Evolutionary conservation across 805 yeast species (phyloP), one percentile per base, ranked within the genome.

Genomic region (Suhomyces faveliae): DNA sequence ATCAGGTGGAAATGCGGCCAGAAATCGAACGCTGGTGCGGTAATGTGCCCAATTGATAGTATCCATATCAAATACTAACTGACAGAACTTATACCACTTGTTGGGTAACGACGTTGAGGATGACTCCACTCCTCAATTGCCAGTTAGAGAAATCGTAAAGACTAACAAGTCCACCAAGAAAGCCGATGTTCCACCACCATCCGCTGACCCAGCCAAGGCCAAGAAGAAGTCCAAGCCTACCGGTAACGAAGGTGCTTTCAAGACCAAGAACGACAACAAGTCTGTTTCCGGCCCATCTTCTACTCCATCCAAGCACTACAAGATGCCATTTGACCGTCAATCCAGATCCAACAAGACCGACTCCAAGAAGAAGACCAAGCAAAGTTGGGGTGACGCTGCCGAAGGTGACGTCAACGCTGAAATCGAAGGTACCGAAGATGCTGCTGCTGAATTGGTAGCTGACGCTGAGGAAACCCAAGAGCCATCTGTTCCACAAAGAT

Each of bases 61-160:
- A 27, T 27, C 12, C 15, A 5, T 27, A 15, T 11, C 8, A 13
- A 33, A 13, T 47, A 40, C 50, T 47, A 47, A 47, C 50, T 12
- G 12, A 10, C 42, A 84, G 89, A 87, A 87, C 78, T 87, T 88
- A 70, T 87, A 77, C 73, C 87, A 81, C 73, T 80, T 87, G 72
- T 79, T 87, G 77, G 94, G 87, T 71, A 87, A 88, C 83, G 96
- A 88, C 78, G 88, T 87, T 62, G 91, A 87, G 68, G 95, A 85
- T 73, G 86, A 82, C 62, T 80, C 76, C 64, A 75, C 76, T 47
- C 81, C 80, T 54, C 68, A 70, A 48, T 66, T 75, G 30, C 70
- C 79, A 58, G 83, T 88, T 66, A 85, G 74, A 77, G 95, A 87
- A 73, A 68, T 87, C 56, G 94, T 86, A 68, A 89, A 85, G 82